phyloP scores from a whole-genome alignment of 257 asterid genomes.

The Nyctanthes arbortristis region DNA sequence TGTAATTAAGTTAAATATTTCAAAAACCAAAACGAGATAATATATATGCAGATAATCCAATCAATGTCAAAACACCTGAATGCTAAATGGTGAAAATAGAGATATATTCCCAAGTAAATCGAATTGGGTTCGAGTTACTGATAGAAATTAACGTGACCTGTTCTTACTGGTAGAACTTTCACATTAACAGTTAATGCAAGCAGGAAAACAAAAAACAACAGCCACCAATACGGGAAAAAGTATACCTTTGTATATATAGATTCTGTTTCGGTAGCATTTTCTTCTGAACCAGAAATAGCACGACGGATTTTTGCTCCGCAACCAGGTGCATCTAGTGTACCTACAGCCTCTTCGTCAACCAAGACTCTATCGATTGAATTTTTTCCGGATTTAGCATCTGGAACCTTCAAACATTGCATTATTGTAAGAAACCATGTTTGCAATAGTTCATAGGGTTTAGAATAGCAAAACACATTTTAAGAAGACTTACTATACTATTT shows the following conservation, averaged over 20 bases:
- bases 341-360: slow-evolving; percentile 96
- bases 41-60: neutral
- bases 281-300: slow-evolving; percentile 33
- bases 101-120: neutral
- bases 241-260: slow-evolving; percentile 36
- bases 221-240: slow-evolving; percentile 22
- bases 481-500: too few relatives aligned
- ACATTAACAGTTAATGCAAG: neutral
- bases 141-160: neutral
- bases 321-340: slow-evolving; percentile 59
- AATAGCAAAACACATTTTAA: neutral
- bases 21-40: slow-evolving; percentile 9
- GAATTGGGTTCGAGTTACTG: neutral
- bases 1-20: slow-evolving; percentile 9
- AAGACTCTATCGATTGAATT: slow-evolving; percentile 51
- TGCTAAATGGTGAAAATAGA: neutral
- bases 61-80: neutral
- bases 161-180: neutral
- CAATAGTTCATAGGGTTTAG: neutral
- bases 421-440: slow-evolving; percentile 3
- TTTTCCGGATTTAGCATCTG: slow-evolving; percentile 63
- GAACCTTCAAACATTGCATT: slow-evolving; percentile 48
- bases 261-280: slow-evolving; percentile 19
- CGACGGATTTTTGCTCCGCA: slow-evolving; percentile 75
- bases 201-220: neutral